A percentile compares a stretch with the other conserved stretches of the same genome.
Conservation (phyloP, 2,329 filamentous ascomycete species). For the Apiospora saccharicola region DNA sequence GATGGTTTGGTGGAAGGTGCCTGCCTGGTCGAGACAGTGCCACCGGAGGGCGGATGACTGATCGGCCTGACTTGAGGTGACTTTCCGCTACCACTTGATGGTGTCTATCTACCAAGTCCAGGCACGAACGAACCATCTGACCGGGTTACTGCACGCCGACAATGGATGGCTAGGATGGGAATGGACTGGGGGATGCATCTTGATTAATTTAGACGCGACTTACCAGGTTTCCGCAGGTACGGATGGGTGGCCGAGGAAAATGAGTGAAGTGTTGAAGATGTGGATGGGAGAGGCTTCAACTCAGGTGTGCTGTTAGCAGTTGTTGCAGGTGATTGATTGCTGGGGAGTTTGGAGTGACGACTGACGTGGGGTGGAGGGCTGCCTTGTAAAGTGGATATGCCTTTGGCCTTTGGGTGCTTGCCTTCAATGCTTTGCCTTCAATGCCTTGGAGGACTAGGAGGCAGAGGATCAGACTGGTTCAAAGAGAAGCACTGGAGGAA, state of each 20-base stretch:
- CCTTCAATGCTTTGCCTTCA: too few species aligned
- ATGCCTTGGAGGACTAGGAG: too few species aligned
- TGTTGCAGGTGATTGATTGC: slow-evolving; percentile 19
- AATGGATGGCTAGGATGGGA: neutral
- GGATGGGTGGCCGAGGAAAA: neutral
- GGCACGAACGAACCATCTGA: slow-evolving; percentile 12
- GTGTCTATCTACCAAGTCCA: slow-evolving; percentile 14
- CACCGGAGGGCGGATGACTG: slow-evolving; percentile 17
- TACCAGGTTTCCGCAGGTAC: neutral
- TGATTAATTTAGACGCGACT: neutral
- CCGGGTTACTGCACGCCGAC: neutral
- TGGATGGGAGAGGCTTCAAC: slow-evolving; percentile 1
- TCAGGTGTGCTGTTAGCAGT: neutral
- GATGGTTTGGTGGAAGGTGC: slow-evolving; percentile 8
- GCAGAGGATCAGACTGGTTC: neutral
- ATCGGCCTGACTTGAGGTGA: slow-evolving; percentile 1
- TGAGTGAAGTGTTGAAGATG: slow-evolving; percentile 5
- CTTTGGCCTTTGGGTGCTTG: neutral
- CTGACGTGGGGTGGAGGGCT: slow-evolving; percentile 8
- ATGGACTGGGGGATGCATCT: neutral
- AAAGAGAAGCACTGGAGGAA: neutral
- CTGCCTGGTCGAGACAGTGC: neutral
- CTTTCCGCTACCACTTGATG: neutral
- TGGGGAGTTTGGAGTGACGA: slow-evolving; percentile 9
- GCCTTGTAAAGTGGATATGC: slow-evolving; percentile 4